Percentiles rank a stretch among this genome's conserved stretches.
These are phyloP conservation scores for Oryza officinalis DNA, from an alignment of 176 grass and related monocot species.

Conservation along the genomic window DNA sequence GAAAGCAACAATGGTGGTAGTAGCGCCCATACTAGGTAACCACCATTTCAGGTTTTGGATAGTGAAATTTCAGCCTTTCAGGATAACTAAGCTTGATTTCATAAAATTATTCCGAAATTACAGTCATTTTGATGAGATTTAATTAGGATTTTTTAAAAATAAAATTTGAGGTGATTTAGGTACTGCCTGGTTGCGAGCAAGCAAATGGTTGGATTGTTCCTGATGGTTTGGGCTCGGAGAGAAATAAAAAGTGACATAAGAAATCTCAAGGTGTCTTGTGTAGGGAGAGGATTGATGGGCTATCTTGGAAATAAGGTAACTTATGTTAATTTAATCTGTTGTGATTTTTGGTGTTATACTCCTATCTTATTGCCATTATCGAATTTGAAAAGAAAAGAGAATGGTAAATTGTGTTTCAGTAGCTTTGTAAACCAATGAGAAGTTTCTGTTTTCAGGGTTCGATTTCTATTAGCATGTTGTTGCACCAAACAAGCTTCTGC, in stretches of 20 bases:
- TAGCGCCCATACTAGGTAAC: slow-evolving; percentile 51
- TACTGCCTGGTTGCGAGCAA: slow-evolving; percentile 90
- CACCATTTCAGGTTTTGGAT: not conserved
- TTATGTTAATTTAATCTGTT: not conserved
- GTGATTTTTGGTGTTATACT: not conserved
- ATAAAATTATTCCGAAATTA: not conserved
- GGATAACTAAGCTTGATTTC: not conserved
- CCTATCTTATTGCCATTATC: not conserved
- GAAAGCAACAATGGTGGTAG: slow-evolving; percentile 42
- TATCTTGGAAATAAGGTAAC: slow-evolving; percentile 91
- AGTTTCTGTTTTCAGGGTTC: slow-evolving; percentile 59
- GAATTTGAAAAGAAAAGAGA: not conserved
- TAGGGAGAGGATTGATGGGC: slow-evolving; percentile 87
- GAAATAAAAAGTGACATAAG: slow-evolving; percentile 72
- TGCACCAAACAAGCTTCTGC: slow-evolving; percentile 99
- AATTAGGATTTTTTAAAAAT: not conserved
- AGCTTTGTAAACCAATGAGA: not conserved
- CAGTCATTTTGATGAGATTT: not conserved
- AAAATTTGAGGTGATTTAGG: slow-evolving; percentile 26
- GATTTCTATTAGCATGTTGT: slow-evolving; percentile 86
- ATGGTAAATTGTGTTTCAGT: not conserved
- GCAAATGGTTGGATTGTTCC: slow-evolving; percentile 92
- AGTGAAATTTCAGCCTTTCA: not conserved
- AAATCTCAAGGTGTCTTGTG: slow-evolving; percentile 88
- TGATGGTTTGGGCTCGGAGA: slow-evolving; percentile 73